Evolutionary conservation across 1,284 basidiomycete species (phyloP).

Genomic region (Neolentinus lepideus): DNA sequence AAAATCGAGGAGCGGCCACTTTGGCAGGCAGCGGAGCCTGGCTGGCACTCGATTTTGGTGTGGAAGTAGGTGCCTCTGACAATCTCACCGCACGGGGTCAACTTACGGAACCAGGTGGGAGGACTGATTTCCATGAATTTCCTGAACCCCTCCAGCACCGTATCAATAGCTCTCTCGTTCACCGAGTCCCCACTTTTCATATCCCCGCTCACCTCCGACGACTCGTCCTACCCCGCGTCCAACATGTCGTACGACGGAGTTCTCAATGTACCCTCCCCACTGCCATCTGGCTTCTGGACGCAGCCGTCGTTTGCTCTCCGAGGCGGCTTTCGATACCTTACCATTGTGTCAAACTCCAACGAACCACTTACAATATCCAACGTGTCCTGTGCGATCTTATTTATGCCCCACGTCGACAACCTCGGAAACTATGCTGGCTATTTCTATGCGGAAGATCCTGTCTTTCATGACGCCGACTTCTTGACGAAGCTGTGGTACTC

Average conservation of each 20-base stretch:
- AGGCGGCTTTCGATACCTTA: slow-evolving; percentile 52
- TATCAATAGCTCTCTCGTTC: slow-evolving; percentile 37
- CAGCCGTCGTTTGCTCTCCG: slow-evolving; percentile 37
- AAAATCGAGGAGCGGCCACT: slow-evolving; percentile 19
- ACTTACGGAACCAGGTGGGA: slow-evolving; percentile 28
- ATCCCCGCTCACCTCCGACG: slow-evolving; percentile 33
- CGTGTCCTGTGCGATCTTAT: slow-evolving; percentile 45
- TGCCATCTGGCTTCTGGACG: slow-evolving; percentile 35
- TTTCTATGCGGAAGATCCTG: slow-evolving; percentile 39
- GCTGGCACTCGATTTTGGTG: slow-evolving; percentile 38
- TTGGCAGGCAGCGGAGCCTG: slow-evolving; percentile 31
- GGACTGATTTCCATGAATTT: slow-evolving; percentile 35
- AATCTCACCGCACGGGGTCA: background rate
- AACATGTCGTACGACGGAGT: slow-evolving; percentile 40
- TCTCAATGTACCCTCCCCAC: slow-evolving; percentile 29
- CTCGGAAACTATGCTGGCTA: slow-evolving; percentile 48
- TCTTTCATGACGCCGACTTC: slow-evolving; percentile 39
- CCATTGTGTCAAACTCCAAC: slow-evolving; percentile 34
- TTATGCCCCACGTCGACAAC: slow-evolving; percentile 46
- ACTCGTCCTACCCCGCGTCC: slow-evolving; percentile 27
- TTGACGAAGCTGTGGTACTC: slow-evolving; percentile 58
- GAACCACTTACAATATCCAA: slow-evolving; percentile 36
- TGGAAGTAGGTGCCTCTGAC: slow-evolving; percentile 27
- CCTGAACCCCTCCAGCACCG: slow-evolving; percentile 19
- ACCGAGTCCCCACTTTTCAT: slow-evolving; percentile 43